Evolutionary conservation across 768 basidiomycete genomes (phyloP), one percentile per base, ranked within the genome.

Genomic region (Steccherinum ochraceum): DNA sequence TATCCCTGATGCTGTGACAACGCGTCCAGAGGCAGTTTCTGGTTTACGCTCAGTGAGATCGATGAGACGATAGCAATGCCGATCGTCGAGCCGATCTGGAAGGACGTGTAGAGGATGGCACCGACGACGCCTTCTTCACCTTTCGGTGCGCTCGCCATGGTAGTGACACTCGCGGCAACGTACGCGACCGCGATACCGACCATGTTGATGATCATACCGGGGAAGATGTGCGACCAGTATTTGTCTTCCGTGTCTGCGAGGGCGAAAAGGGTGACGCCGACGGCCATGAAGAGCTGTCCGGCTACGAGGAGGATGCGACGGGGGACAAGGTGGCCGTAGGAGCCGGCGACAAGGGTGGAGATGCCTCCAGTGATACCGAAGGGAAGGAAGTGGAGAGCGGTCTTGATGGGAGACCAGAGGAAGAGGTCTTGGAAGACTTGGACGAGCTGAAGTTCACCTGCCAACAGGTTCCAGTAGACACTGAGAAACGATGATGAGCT

Each of bases 181-280:
- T 52, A 52, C 10, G 50, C 12, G 23, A 46, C 3, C 13, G 27
- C 19, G 18, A 52, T 12, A 16, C 50, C 50, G 12, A 46, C 13
- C 20, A 52, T 46, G 45, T 46, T 46, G 5, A 46, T 7, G 12
- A 46, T 46, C 50, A 52, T 52, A n/a, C 50, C 50, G 12, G 50
- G 50, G 24, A 52, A 45, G 4, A 52, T 46, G 41, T 46, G 46
- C 12, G 50, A 30, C 50, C 50, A 52, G 24, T 52, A 52, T 13
- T 24, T 23, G 18, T 30, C 30, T 3, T 43, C 44, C 4, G 44
- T 25, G 4, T 45, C 23, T 11, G 50, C 45, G 3, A 52, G 45
- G 12, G 50, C 50, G 24, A 52, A 46, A 10, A 52, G 45, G 3
- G 46, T 42, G 10, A 27, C 16, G 20, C 44, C 50, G 27, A 46